Conservation (phyloP, 306 rosid species). For the Sophora flavescens region DNA sequence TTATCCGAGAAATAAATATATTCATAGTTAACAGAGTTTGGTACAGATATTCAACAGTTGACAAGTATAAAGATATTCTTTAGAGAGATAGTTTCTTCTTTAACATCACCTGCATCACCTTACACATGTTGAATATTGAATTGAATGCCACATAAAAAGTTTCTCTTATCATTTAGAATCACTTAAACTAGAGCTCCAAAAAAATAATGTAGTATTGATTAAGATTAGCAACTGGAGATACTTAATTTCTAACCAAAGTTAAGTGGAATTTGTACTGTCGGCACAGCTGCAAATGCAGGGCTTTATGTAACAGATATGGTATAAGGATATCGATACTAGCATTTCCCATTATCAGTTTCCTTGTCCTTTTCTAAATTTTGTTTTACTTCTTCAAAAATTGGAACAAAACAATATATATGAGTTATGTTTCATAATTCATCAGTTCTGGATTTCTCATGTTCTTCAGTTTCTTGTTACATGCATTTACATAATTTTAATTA, state of each 20-base stretch:
- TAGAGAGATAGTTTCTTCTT: no score
- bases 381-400: slow-evolving; percentile 18
- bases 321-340: slow-evolving; percentile 21
- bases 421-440: neutral
- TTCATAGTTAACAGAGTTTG: slow-evolving; percentile 26
- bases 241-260: slow-evolving; percentile 10
- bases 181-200: neutral
- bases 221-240: neutral
- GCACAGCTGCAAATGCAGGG: slow-evolving; percentile 30
- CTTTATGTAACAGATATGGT: slow-evolving; percentile 7
- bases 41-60: neutral
- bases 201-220: slow-evolving; percentile 1
- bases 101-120: no score
- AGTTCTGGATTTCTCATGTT: slow-evolving; percentile 21
- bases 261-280: slow-evolving; percentile 37
- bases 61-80: no score
- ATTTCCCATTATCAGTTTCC: slow-evolving; percentile 31
- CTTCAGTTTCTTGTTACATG: slow-evolving; percentile 49
- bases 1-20: neutral
- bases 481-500: slow-evolving; percentile 42
- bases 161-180: neutral
- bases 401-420: neutral
- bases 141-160: no score
- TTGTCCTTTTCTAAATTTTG: slow-evolving; percentile 15
- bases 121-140: no score